Base-by-base conservation (phyloP, 192 early-diverging fungal species). In the Podila epicladia region DNA sequence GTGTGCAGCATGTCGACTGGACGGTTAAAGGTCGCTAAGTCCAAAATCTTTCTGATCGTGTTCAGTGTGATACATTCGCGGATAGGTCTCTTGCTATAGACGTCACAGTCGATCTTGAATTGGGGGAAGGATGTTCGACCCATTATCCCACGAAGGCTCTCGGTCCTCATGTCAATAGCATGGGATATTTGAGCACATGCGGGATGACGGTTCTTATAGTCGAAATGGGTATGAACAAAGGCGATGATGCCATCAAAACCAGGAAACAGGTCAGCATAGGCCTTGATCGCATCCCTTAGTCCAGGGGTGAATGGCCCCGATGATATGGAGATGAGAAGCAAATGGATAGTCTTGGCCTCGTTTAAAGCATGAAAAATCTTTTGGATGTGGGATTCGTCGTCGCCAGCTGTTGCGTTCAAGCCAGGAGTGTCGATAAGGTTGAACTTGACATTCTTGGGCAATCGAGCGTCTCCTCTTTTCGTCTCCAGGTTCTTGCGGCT, bases 21-120 rank as follows among this genome's bases (percentile, higher is more conserved):
- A 0, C 5, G 24, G 48, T 63, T 71, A 3, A 51, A 53, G 7
- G 2, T 35, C 0, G 69, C 69, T 17, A 37, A 2, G 31, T 7
- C 6, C 4, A 71, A 31, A n/a, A 71, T 53, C 59, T 57, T 37
- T 19, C 33, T 29, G 61, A 71, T 71, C 1, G 49, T 64, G 32
- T 63, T 71, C 29, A 41, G 61, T 1, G 69, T 71, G 61, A 71
- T 62, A 22, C 69, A 71, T 22, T 55, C 33, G 12, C 61, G 69
- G 11, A 71, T 64, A 9, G 61, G 61, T 12, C 33, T 71, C 20
- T 33, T 61, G 28, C 2, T 13, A 3, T 51, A 26, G 49, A 71
- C 20, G 24, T 64, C 49, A n/a, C 69, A 63, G 49, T 71, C 69
- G 60, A 71, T 64, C 61, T 55, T 19, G 19, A 55, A 63, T n/a